Evolutionary conservation across 371 early-diverging fungal species (phyloP).

Genomic region (Mortierella sp.): DNA sequence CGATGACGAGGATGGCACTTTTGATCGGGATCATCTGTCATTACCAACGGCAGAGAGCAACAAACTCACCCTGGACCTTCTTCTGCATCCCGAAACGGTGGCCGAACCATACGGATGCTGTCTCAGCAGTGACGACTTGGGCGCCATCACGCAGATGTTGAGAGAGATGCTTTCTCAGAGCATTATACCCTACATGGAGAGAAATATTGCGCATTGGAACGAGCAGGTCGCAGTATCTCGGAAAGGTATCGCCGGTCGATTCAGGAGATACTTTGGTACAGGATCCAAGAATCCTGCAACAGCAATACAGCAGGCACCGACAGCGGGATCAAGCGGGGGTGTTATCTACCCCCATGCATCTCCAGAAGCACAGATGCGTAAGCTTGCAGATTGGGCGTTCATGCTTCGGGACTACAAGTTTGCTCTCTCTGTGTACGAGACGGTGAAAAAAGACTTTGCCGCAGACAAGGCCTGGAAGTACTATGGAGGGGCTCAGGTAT

Average conservation of each 20-base stretch:
- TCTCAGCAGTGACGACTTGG: slow-evolving; percentile 68
- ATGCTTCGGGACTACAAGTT: slow-evolving; percentile 95
- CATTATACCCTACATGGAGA: slow-evolving; percentile 92
- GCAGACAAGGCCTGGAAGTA: slow-evolving; percentile 88
- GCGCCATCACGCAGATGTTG: slow-evolving; percentile 66
- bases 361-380: slow-evolving; percentile 92
- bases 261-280: slow-evolving; percentile 87
- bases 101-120: slow-evolving; percentile 68
- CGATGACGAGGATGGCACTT: slow-evolving; percentile 48
- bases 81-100: slow-evolving; percentile 45
- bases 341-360: slow-evolving; percentile 80
- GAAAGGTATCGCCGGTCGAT: slow-evolving; percentile 90
- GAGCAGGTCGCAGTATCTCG: slow-evolving; percentile 92
- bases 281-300: slow-evolving; percentile 56
- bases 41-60: slow-evolving; percentile 27
- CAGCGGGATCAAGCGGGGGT: slow-evolving; percentile 59
- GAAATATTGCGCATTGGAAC: slow-evolving; percentile 89
- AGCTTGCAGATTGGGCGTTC: slow-evolving; percentile 95
- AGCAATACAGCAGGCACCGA: slow-evolving; percentile 53
- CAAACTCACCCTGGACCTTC: slow-evolving; percentile 26
- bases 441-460: slow-evolving; percentile 90
- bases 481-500: slow-evolving; percentile 85
- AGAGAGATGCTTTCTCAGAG: slow-evolving; percentile 79
- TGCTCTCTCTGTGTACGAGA: slow-evolving; percentile 91
- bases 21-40: slow-evolving; percentile 29